These are phyloP conservation scores for Fraxinus latifolia DNA, from an alignment of 305 asterid genomes.

Conservation along the genomic window DNA sequence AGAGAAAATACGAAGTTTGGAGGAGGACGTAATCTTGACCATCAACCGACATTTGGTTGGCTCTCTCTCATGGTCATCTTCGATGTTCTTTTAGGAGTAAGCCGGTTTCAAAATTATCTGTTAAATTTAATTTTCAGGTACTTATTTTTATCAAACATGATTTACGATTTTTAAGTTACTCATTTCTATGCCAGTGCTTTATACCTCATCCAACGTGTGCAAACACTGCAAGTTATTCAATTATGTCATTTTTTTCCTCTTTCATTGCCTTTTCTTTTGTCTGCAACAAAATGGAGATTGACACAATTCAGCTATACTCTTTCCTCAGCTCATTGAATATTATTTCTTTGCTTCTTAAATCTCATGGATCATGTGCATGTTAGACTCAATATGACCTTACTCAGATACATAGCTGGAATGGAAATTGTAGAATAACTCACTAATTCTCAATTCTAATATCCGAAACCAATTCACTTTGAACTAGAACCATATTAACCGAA, in stretches of 20 bases:
- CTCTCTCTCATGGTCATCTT: neutral
- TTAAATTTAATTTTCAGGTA: neutral
- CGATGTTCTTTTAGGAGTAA: neutral
- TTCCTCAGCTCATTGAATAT: neutral
- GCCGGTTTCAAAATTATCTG: neutral
- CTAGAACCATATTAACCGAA: neutral
- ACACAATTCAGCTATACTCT: neutral
- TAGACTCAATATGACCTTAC: neutral
- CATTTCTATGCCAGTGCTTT: neutral
- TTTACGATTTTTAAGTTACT: neutral
- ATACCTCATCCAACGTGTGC: neutral
- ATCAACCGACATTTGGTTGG: neutral
- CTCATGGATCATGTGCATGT: neutral
- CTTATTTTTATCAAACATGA: neutral
- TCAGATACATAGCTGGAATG: neutral
- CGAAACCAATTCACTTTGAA: neutral
- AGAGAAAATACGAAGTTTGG: neutral
- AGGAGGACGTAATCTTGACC: neutral
- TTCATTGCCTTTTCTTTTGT: neutral
- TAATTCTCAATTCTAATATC: neutral
- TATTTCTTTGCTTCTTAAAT: neutral
- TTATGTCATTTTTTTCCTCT: neutral
- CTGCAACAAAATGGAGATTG: slow-evolving; percentile 1
- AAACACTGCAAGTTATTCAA: neutral
- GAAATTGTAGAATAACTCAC: neutral